phyloP scores from a whole-genome alignment of 768 basidiomycete genomes.

The Cystofilobasidium macerans region DNA sequence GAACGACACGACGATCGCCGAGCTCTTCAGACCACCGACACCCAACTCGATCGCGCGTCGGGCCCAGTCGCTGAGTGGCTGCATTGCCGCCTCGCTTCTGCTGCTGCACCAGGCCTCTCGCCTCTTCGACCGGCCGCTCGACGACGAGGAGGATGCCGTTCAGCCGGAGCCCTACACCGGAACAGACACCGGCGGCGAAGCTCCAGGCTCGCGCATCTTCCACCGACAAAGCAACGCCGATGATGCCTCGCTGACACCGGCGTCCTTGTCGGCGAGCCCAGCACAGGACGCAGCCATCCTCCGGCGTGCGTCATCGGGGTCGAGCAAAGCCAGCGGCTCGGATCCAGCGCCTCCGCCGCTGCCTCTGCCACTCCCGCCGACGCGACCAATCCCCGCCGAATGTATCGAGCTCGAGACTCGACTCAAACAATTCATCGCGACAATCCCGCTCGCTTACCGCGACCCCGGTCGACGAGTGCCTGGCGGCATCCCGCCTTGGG shows the following conservation, averaged over 20 bases:
- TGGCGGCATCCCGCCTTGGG: neutral
- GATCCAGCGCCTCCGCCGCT: no score
- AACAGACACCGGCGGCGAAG: no score
- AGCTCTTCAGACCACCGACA: neutral
- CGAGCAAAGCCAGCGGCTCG: no score
- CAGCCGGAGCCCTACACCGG: no score
- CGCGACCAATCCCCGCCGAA: neutral
- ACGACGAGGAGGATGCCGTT: neutral
- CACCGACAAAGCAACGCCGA: no score
- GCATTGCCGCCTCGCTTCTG: neutral
- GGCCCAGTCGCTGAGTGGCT: neutral
- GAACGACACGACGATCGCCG: neutral
- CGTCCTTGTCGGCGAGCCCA: no score
- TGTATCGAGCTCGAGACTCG: neutral
- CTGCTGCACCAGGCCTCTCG: neutral
- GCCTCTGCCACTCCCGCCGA: neutral
- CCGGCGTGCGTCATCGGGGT: no score
- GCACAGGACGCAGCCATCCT: no score
- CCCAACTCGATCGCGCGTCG: neutral
- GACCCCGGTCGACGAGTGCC: neutral
- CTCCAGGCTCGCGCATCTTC: no score
- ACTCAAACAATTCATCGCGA: neutral
- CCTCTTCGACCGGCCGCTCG: neutral
- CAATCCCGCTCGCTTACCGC: neutral
- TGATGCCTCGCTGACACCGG: no score